Base-by-base conservation (phyloP, 352 stramenopile genomes). In the Phytophthora podocarpi region DNA sequence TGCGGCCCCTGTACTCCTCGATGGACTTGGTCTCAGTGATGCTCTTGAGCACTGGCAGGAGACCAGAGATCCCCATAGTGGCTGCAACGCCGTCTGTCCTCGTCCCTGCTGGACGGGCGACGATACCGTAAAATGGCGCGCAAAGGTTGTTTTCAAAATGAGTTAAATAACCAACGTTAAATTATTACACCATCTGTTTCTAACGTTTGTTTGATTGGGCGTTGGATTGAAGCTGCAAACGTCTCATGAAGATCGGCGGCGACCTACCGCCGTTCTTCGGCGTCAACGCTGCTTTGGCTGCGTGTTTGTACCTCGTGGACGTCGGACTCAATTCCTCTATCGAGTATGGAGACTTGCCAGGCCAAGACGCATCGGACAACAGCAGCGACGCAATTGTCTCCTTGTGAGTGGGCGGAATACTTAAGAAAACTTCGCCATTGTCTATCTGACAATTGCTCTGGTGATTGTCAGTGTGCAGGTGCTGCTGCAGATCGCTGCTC, bases 11-110 rank as follows among this genome's bases (percentile, higher is more conserved):
- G 68, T 89, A 93, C 31, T 77, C 42, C 0, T 74, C 63, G 18
- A 93, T 74, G 13, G 55, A 37, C 49, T 85, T 89, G 39, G 67
- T 70, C 55, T 83, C 70, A 4, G 82, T 90, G 69, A 91, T 85
- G 64, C 79, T 89, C 68, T 90, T 89, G 35, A 96, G 87, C 70
- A 81, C 75, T 30, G 78, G 78, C 30, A 89, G 50, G 20, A 87
- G 76, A 2, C 77, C 77, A 9, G 80, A 76, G 47, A 87, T 87
- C 18, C 78, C 80, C 77, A 89, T 89, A 5, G n/a, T 47, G 12
- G 31, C 31, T 20, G 18, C 36, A 18, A 35, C 42, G 12, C 26
- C 9, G 12, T 18, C 7, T 18, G 48, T 52, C 34, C 45, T 52
- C 21, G 48, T 68, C 40, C 18, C 62, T 69, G 63, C 60, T 70